phyloP scores from a whole-genome alignment of 345 rosid genomes.

The Barbarea vulgaris region DNA sequence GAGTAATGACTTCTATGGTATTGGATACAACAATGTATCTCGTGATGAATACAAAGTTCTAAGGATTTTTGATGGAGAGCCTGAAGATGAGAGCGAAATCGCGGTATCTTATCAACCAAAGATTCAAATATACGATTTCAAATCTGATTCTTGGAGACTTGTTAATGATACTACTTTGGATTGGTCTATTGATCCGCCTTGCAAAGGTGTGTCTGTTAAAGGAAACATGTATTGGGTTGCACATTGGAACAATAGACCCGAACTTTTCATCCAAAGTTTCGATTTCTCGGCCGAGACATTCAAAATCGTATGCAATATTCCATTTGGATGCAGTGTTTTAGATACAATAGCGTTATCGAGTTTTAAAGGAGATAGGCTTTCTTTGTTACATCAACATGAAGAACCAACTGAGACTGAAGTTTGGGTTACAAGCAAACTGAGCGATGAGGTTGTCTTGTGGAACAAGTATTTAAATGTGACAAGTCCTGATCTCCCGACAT shows the following conservation, averaged over 20 bases:
- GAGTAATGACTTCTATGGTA: slow-evolving; percentile 27
- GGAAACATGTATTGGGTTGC: slow-evolving; percentile 43
- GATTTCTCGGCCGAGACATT: slow-evolving; percentile 25
- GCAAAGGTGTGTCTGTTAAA: slow-evolving; percentile 34
- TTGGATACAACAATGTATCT: slow-evolving; percentile 30
- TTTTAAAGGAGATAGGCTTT: slow-evolving; percentile 36
- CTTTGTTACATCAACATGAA: slow-evolving; percentile 28
- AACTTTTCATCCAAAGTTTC: slow-evolving; percentile 30
- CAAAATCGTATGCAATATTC: slow-evolving; percentile 5
- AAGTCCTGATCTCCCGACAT: slow-evolving; percentile 23
- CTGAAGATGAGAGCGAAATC: background rate
- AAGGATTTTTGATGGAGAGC: slow-evolving; percentile 30
- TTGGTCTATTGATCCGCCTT: slow-evolving; percentile 38
- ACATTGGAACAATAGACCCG: slow-evolving; percentile 32
- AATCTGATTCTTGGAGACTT: slow-evolving; percentile 27
- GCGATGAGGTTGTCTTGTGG: slow-evolving; percentile 29
- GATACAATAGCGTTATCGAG: slow-evolving; percentile 32
- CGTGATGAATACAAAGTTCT: slow-evolving; percentile 30
- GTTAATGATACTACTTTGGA: slow-evolving; percentile 10
- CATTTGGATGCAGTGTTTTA: background rate
- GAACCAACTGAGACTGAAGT: slow-evolving; percentile 32
- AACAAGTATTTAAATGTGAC: slow-evolving; percentile 22
- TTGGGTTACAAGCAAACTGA: slow-evolving; percentile 26
- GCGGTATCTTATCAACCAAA: slow-evolving; percentile 1
- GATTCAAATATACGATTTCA: slow-evolving; percentile 23